These are phyloP conservation scores for Penicillium pancosmium DNA, from an alignment of 495 filamentous ascomycete species.

Conservation along the genomic window DNA sequence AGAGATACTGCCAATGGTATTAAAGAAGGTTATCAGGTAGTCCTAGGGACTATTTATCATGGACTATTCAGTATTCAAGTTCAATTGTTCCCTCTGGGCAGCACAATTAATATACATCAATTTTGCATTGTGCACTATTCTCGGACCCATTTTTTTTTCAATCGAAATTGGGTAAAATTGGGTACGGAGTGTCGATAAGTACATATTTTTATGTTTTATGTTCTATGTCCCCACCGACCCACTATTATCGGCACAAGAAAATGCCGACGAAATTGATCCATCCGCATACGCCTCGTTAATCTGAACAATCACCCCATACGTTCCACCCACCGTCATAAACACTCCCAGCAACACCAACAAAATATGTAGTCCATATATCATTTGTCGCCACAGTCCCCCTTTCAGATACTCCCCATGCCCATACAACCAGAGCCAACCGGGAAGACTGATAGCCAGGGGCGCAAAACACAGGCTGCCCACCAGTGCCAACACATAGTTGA, in stretches of 20 bases:
- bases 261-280: conserved; percentile 40
- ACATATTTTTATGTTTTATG: neutral
- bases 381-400: conserved; percentile 17
- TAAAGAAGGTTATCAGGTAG: too few species aligned
- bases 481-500: conserved; percentile 61
- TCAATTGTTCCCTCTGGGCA: too few species aligned
- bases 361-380: conserved; percentile 30
- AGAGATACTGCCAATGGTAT: too few species aligned
- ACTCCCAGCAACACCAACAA: conserved; percentile 36
- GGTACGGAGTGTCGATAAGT: too few species aligned
- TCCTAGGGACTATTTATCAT: too few species aligned
- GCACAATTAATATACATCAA: too few species aligned
- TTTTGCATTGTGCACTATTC: too few species aligned
- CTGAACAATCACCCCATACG: conserved; percentile 42
- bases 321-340: conserved; percentile 45
- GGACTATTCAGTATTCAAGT: too few species aligned
- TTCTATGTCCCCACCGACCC: conserved; percentile 14
- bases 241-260: conserved; percentile 47
- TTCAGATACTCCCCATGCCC: conserved; percentile 40
- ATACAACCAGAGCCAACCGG: conserved; percentile 51
- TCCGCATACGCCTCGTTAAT: conserved; percentile 41
- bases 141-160: too few species aligned
- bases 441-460: conserved; percentile 44
- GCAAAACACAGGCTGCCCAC: conserved; percentile 43
- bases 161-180: neutral